Conservation (phyloP, 164 flowering plant genomes). For the Nelumbo lutea region DNA sequence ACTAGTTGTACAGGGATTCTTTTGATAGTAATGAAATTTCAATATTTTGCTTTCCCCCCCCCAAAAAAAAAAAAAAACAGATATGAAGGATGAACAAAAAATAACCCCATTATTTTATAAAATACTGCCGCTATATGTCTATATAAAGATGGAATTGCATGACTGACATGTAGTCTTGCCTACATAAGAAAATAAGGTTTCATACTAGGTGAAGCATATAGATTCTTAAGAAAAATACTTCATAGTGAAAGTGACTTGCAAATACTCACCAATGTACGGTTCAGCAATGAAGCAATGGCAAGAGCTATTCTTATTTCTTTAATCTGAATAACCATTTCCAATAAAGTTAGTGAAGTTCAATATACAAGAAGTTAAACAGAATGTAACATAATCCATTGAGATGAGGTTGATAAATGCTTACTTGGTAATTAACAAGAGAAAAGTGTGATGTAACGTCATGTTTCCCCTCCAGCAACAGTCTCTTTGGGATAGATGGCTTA, state of each 20-base stretch:
- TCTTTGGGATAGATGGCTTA: constrained; percentile 85
- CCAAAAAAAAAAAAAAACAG: too few relatives aligned
- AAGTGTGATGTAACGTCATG: constrained; percentile 82
- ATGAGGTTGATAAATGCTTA: constrained; percentile 28
- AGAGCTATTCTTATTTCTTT: constrained; percentile 94
- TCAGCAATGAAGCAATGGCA: constrained; percentile 78
- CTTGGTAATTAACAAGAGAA: constrained; percentile 79
- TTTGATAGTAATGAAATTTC: too few relatives aligned
- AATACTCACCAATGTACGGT: constrained; percentile 79
- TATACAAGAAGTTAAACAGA: neutral
- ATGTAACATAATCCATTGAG: neutral
- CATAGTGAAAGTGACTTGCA: neutral
- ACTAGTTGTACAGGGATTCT: too few relatives aligned
- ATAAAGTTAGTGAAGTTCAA: constrained; percentile 8
- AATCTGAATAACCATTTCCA: constrained; percentile 41
- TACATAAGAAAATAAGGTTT: too few relatives aligned
- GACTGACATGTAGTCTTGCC: too few relatives aligned
- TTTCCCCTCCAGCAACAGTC: constrained; percentile 73
- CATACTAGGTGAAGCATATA: too few relatives aligned
- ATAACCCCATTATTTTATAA: too few relatives aligned
- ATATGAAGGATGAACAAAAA: too few relatives aligned
- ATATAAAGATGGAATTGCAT: too few relatives aligned
- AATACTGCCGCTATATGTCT: too few relatives aligned
- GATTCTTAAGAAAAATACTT: too few relatives aligned
- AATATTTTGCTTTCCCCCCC: too few relatives aligned